Conservation (phyloP, 345 rosid species). For the Eucalyptus erythrocorys region DNA sequence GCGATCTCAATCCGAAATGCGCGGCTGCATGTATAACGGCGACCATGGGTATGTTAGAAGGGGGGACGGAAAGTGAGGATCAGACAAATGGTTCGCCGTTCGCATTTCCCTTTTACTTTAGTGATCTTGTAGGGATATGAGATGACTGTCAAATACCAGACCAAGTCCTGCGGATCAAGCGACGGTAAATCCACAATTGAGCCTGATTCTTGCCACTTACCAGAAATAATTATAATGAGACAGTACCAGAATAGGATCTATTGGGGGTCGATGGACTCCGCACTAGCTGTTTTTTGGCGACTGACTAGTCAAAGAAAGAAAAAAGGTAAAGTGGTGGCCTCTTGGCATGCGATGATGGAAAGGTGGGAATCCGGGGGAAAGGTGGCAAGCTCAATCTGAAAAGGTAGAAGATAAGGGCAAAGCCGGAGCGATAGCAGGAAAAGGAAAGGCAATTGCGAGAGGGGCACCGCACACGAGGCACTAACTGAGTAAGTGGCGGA, state of each 20-base stretch:
- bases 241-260: not conserved
- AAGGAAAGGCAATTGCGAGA: not conserved
- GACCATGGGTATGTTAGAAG: not conserved
- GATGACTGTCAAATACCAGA: not conserved
- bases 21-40: slow-evolving; percentile 18
- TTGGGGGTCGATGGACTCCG: not conserved
- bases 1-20: slow-evolving; percentile 49
- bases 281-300: not conserved
- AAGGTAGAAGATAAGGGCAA: not conserved
- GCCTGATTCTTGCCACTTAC: not conserved
- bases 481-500: not conserved
- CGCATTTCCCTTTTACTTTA: not conserved
- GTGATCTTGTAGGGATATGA: not conserved
- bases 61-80: not conserved
- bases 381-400: not conserved
- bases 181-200: not conserved
- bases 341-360: not conserved
- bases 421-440: not conserved
- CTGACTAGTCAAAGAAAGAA: not conserved
- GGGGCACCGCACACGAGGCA: not conserved
- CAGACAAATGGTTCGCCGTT: not conserved
- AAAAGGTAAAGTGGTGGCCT: not conserved
- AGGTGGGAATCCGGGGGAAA: not conserved
- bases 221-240: not conserved
- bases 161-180: not conserved